Base-by-base conservation (phyloP, 331 rosid species). In the Saraca asoca region DNA sequence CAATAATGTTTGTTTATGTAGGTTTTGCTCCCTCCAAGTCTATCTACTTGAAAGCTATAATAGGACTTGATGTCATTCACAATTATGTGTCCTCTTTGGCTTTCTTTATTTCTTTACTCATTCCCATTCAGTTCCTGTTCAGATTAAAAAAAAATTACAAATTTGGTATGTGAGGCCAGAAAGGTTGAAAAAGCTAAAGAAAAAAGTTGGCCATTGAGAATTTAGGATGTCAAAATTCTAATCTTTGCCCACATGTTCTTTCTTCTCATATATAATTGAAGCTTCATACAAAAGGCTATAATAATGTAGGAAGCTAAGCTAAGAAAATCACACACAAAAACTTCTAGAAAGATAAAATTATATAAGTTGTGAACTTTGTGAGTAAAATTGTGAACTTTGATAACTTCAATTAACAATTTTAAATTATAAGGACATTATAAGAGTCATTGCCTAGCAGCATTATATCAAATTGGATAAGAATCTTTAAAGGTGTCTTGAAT, bases 1-100 rank as follows among this genome's bases (percentile, higher is more conserved):
- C 65, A 24, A 66, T 75, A 62, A 38, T 38, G 42, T 39, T 74
- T 75, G 18, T 66, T 69, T 60, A 38, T 69, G 59, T 51, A 66
- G 48, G 38, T 78, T 62, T 70, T 24, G 76, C 78, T 82, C 72
- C 77, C 77, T 80, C 75, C 81, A 66, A 81, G 18, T 58, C 78
- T 87, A 86, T 87, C 82, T 82, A 81, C 81, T 85, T 51, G 76
- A 82, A 79, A 83, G 85, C 83, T 89, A 86, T 87, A 91, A 79
- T 74, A 54, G 83, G 84, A 79, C 74, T 82, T 80, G 73, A 84
- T 86, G 91, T 77, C 95, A 79, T 73, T 59, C 87, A 79, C 83
- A 81, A 82, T 82, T 73, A 60, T 77, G 80, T 77, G 70, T 77
- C 59, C 31, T 68, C 69, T 75, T 64, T 71, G 64, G 58, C 79